phyloP scores from a whole-genome alignment of 1,139 yeast species.

The Torulaspora globosa region DNA sequence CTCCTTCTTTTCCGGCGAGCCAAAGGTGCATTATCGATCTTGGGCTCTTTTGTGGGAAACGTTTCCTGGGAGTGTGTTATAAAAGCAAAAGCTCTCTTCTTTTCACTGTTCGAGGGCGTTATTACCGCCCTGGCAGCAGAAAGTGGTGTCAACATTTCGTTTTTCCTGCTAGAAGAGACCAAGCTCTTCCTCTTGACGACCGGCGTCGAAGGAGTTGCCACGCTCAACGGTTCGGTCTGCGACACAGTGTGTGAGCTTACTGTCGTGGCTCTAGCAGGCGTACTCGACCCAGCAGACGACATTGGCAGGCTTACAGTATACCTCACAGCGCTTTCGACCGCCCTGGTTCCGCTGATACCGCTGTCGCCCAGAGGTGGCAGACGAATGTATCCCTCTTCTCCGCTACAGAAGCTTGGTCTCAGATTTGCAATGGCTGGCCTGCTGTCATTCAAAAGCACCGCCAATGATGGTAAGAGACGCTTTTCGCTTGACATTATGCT shows the following conservation, averaged over 20 bases:
- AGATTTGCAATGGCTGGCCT: constrained; percentile 12
- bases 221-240: constrained; percentile 2
- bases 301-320: constrained; percentile 16
- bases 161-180: constrained; percentile 12
- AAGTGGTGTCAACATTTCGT: constrained; percentile 28
- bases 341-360: constrained; percentile 22
- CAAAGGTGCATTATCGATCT: constrained; percentile 80
- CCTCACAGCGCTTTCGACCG: constrained; percentile 30
- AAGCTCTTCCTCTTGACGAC: constrained; percentile 14
- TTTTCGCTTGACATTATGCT: constrained; percentile 10
- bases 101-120: constrained; percentile 27
- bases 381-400: constrained; percentile 25
- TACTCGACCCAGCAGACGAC: not conserved
- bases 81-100: constrained; percentile 67
- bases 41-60: constrained; percentile 76
- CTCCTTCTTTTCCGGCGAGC: constrained; percentile 94
- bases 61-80: constrained; percentile 89
- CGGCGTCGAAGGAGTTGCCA: constrained; percentile 23
- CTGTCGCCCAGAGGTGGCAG: constrained; percentile 28
- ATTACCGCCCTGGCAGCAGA: constrained; percentile 30
- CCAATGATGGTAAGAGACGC: constrained; percentile 16
- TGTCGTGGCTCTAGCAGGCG: constrained; percentile 1
- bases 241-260: constrained; percentile 7
- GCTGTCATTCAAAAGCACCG: constrained; percentile 12
- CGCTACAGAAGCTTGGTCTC: constrained; percentile 16